Conservation (phyloP, 768 basidiomycete species). For the Kwoniella newhampshirensis region DNA sequence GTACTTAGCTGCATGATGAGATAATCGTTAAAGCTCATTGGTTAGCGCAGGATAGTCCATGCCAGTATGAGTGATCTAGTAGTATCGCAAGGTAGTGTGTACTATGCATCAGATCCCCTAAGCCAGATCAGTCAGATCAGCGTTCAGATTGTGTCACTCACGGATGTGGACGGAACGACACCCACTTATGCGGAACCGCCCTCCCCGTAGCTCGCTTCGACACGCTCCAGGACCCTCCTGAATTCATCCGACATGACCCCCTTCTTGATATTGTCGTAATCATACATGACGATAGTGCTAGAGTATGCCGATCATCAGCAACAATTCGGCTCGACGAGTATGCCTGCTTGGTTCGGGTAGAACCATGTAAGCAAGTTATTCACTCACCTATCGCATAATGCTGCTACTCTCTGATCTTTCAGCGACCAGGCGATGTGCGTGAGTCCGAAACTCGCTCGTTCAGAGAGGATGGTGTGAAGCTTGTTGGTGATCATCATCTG, state of each 20-base stretch:
- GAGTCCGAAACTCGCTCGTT: constrained; percentile 31
- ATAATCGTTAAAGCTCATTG: no score
- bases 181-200: neutral
- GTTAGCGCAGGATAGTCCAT: no score
- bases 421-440: constrained; percentile 34
- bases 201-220: constrained; percentile 13
- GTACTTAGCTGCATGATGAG: no score
- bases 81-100: no score
- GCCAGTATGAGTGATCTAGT: no score
- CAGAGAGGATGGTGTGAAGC: constrained; percentile 30
- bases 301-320: neutral
- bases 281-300: constrained; percentile 46
- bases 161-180: no score
- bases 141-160: no score
- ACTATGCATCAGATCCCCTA: no score
- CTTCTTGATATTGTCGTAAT: constrained; percentile 36
- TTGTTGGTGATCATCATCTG: constrained; percentile 38
- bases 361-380: neutral
- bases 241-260: constrained; percentile 35
- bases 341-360: no score
- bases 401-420: constrained; percentile 31
- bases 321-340: neutral
- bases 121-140: no score
- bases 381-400: constrained; percentile 39
- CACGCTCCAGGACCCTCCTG: constrained; percentile 17